Percentiles rank a stretch among this genome's conserved stretches.
phyloP scores from a whole-genome alignment of 805 yeast genomes.

The Candida michaelii region DNA sequence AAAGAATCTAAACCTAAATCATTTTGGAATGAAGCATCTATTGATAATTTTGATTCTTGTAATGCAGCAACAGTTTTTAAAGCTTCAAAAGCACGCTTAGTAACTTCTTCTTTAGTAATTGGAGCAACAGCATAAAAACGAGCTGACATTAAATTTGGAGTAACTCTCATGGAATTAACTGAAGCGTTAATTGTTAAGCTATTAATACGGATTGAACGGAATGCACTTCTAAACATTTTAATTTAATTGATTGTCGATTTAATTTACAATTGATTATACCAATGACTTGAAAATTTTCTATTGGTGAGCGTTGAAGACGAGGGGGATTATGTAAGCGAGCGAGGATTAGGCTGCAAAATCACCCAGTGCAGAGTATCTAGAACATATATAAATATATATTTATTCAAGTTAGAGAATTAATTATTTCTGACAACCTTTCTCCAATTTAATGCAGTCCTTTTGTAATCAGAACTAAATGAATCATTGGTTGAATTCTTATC shows the following conservation, averaged over 20 bases:
- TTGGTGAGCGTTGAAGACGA: slow-evolving; percentile 6
- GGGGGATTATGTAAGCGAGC: background rate
- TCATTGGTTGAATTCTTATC: slow-evolving; percentile 14
- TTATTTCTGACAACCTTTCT: slow-evolving; percentile 22
- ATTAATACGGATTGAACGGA: slow-evolving; percentile 35
- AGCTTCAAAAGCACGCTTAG: slow-evolving; percentile 79
- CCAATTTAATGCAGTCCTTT: slow-evolving; percentile 42
- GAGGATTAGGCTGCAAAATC: background rate
- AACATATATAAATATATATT: background rate
- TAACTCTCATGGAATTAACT: slow-evolving; percentile 21
- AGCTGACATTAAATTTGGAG: slow-evolving; percentile 28
- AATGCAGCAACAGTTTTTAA: slow-evolving; percentile 54
- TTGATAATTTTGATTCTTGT: slow-evolving; percentile 43
- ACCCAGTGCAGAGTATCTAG: no score
- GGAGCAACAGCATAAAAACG: slow-evolving; percentile 64
- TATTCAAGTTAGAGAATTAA: background rate
- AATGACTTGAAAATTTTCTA: slow-evolving; percentile 5
- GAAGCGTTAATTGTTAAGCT: slow-evolving; percentile 15
- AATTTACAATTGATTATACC: background rate
- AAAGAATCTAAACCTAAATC: slow-evolving; percentile 90
- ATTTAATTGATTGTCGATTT: slow-evolving; percentile 7
- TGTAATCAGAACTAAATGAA: slow-evolving; percentile 10
- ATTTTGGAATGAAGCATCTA: slow-evolving; percentile 55
- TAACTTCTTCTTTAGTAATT: slow-evolving; percentile 74
- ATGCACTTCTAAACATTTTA: slow-evolving; percentile 53